Evolutionary conservation across 108 stramenopile genomes (phyloP), one percentile per base, ranked within the genome.

Genomic region (Nitzschia sp.): DNA sequence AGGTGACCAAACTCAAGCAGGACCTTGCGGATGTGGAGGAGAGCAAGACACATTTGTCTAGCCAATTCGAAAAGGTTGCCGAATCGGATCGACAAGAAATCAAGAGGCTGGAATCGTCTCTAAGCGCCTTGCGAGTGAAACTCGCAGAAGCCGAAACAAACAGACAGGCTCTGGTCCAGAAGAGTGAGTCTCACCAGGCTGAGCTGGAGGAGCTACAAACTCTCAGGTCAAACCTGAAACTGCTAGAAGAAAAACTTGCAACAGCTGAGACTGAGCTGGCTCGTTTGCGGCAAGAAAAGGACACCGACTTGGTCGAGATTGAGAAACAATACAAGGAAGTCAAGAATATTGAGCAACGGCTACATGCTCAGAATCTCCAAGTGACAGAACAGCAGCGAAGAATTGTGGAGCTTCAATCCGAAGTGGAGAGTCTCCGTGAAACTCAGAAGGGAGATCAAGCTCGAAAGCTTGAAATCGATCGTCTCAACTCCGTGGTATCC

Each of bases 181-280:
- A 12, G 10, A 40, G 38, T 9, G 43, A 3, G 1, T 43, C 25
- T 19, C 42, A 62, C 24, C 41, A 42, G 0, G 52, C 20, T 19
- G 69, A 70, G 41, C 42, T 60, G 10, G 59, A 61, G 15, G 9
- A 10, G 14, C 57, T 58, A 37, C 60, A 70, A 46, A 37, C 14
- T 10, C 34, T 61, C 34, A 46, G 42, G 2, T 22, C 38, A 7
- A 15, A 46, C 7, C 15, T 62, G 20, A 39, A 62, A 46, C 5
- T 34, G 29, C 29, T 3, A 34, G 29, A 34, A 5, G 43, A 17
- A 8, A 43, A 46, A 12, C 24, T 62, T 3, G 46, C 46, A 1
- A 48, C 5, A 17, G 46, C 46, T 17, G 46, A 48, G 17, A 6
- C 14, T 6, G 46, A 48, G 6, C 6, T 48, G 46, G 17, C 14